phyloP scores from a whole-genome alignment of 1,284 basidiomycete genomes.

The Tetrapyrgos nigripes region DNA sequence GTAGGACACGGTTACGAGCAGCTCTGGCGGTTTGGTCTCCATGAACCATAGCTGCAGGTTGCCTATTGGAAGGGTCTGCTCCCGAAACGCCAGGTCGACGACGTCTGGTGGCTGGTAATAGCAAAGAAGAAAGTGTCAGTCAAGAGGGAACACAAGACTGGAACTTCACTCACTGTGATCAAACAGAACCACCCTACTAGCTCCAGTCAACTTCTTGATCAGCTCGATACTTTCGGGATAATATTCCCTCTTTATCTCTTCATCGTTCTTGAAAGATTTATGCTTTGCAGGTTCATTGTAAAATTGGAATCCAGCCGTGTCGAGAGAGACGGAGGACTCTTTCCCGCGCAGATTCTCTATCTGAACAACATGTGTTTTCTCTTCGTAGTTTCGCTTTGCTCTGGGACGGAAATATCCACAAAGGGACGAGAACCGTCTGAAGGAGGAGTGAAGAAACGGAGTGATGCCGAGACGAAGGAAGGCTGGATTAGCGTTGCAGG shows the following conservation, averaged over 20 bases:
- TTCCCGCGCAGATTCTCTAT: conserved; percentile 50
- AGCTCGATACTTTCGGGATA: conserved; percentile 57
- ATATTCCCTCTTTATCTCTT: conserved; percentile 53
- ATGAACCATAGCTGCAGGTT: conserved; percentile 55
- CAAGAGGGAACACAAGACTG: neutral
- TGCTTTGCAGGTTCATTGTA: too few species aligned
- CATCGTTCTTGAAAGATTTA: too few species aligned
- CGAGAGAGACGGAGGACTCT: conserved; percentile 47
- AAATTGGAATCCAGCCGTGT: too few species aligned
- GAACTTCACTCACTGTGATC: conserved; percentile 52
- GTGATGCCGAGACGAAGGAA: conserved; percentile 2
- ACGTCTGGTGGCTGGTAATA: conserved; percentile 48
- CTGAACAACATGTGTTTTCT: neutral
- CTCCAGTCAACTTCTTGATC: conserved; percentile 56
- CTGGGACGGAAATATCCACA: neutral
- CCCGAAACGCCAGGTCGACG: conserved; percentile 40
- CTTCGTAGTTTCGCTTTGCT: conserved; percentile 1
- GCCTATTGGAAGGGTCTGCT: conserved; percentile 48
- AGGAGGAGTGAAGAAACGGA: conserved; percentile 10
- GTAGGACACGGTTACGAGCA: too few species aligned
- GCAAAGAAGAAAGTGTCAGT: too few species aligned
- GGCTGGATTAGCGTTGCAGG: conserved; percentile 6
- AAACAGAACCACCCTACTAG: conserved; percentile 59
- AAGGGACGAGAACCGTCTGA: conserved; percentile 10
- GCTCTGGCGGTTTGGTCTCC: too few species aligned